phyloP scores from a whole-genome alignment of 306 rosid species.

The Amphicarpaea edgeworthii region DNA sequence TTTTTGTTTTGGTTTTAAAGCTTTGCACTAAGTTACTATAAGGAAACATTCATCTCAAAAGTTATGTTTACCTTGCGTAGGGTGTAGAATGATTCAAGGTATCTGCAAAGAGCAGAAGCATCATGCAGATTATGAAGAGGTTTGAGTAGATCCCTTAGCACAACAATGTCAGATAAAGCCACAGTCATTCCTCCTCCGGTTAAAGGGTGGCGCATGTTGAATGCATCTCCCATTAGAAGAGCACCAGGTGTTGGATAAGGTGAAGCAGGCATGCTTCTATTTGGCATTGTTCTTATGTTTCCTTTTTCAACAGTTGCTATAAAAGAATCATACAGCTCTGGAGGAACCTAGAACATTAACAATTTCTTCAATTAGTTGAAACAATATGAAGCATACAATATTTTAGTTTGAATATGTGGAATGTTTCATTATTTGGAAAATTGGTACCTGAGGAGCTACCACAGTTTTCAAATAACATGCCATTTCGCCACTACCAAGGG shows the following conservation, averaged over 20 bases:
- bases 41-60: not conserved
- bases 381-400: not conserved
- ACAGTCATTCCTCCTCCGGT: slow-evolving; percentile 98
- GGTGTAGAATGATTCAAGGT: slow-evolving; percentile 68
- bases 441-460: slow-evolving; percentile 74
- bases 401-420: slow-evolving; percentile 5
- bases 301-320: slow-evolving; percentile 78
- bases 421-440: slow-evolving; percentile 20
- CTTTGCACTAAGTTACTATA: not conserved
- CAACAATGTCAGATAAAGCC: slow-evolving; percentile 74
- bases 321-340: slow-evolving; percentile 63
- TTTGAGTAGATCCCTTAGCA: slow-evolving; percentile 60
- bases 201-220: slow-evolving; percentile 94
- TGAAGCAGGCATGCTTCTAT: slow-evolving; percentile 82
- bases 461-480: slow-evolving; percentile 61
- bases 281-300: slow-evolving; percentile 78
- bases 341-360: slow-evolving; percentile 70
- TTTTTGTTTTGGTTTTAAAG: not conserved
- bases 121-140: slow-evolving; percentile 60
- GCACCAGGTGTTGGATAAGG: slow-evolving; percentile 84
- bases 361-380: slow-evolving; percentile 21
- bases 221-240: slow-evolving; percentile 87
- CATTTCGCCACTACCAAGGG: slow-evolving; percentile 68
- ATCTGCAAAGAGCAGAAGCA: slow-evolving; percentile 58
- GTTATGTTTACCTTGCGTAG: slow-evolving; percentile 53